Conservation (phyloP, 352 stramenopile genomes). For the Globisporangium spinosum region DNA sequence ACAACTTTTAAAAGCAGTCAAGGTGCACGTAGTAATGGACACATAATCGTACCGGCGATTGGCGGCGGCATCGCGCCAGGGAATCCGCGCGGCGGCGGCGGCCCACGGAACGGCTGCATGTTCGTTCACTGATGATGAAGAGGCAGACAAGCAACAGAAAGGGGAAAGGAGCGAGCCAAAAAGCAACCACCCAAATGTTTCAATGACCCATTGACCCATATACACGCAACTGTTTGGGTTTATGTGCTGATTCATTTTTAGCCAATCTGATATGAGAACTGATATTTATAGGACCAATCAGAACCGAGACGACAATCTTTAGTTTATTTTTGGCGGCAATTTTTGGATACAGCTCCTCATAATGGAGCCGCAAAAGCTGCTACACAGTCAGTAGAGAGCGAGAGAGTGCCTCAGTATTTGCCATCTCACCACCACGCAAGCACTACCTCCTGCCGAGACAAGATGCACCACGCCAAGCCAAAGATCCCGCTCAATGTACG, state of each 20-base stretch:
- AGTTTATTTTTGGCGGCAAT: neutral
- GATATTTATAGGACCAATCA: neutral
- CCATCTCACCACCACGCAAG: neutral
- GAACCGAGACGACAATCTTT: neutral
- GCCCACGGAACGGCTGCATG: conserved; percentile 22
- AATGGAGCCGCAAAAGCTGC: neutral
- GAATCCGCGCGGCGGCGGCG: conserved; percentile 20
- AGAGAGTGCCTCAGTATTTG: no score
- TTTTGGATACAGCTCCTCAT: neutral
- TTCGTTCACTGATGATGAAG: neutral
- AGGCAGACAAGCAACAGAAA: neutral
- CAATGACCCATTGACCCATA: no score
- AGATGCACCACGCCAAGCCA: conserved; percentile 60
- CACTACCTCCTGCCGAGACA: neutral
- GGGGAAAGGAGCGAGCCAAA: neutral
- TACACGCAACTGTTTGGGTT: no score
- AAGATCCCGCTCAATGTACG: conserved; percentile 60
- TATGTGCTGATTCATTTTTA: neutral
- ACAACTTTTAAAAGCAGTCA: neutral
- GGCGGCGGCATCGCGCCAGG: conserved; percentile 11
- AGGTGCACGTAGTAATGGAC: neutral
- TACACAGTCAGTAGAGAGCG: no score
- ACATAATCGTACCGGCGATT: conserved; percentile 5
- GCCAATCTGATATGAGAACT: neutral
- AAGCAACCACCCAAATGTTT: neutral